Conservation (phyloP, 2,329 filamentous ascomycete species). For the Epichloe coenophiala region DNA sequence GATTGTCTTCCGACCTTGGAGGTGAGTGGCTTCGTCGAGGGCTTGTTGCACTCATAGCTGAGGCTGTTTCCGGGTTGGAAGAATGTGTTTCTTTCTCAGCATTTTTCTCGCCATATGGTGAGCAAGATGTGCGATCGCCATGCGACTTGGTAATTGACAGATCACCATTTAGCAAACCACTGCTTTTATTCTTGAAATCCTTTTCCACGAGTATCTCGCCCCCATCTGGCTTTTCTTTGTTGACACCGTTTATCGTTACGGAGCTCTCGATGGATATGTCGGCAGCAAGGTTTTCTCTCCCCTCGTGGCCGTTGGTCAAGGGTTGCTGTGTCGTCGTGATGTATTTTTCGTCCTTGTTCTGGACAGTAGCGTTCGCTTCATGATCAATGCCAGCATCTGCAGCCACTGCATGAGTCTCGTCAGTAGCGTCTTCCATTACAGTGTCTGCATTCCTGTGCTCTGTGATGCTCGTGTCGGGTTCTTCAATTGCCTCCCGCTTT, state of each 20-base stretch:
- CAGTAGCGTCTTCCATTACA: conserved; percentile 3
- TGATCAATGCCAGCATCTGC: background rate
- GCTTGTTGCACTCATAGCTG: conserved; percentile 28
- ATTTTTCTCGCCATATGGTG: background rate
- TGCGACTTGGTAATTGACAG: conserved; percentile 1
- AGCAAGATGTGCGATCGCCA: background rate
- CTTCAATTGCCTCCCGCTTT: conserved; percentile 23
- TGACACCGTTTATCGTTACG: background rate
- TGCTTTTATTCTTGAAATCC: background rate
- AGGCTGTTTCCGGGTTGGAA: conserved; percentile 27
- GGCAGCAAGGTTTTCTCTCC: background rate
- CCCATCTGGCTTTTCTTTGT: background rate
- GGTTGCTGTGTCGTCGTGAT: background rate
- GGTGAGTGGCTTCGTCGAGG: conserved; percentile 34
- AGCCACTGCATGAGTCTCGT: background rate
- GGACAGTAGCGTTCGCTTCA: conserved; percentile 8
- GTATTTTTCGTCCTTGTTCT: conserved; percentile 15
- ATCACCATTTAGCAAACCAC: background rate
- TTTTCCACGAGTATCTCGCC: too few species aligned
- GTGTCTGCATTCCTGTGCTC: conserved; percentile 14
- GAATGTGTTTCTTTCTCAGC: conserved; percentile 14
- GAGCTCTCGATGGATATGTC: background rate
- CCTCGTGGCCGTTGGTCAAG: background rate
- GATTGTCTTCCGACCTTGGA: conserved; percentile 35
- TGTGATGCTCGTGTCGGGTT: background rate